These are phyloP conservation scores for Tanacetum coccineum DNA, from an alignment of 129 eudicot genomes.

Conservation along the genomic window DNA sequence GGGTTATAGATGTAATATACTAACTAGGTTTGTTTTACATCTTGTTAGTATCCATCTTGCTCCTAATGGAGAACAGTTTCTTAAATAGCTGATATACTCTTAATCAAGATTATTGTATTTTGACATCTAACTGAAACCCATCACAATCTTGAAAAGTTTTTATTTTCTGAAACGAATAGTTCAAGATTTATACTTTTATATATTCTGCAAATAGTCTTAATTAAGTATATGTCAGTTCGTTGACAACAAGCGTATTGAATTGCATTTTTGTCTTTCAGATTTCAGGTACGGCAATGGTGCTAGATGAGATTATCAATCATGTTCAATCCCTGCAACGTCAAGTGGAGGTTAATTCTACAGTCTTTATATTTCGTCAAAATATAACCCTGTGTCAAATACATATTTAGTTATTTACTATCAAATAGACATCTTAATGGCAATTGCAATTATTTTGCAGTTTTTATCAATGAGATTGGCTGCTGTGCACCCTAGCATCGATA, in stretches of 20 bases:
- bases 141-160: slow-evolving; percentile 2
- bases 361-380: not conserved
- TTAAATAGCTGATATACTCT: not conserved
- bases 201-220: too few relatives aligned
- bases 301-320: slow-evolving; percentile 86
- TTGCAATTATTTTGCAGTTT: slow-evolving; percentile 40
- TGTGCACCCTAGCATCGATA: slow-evolving; percentile 77
- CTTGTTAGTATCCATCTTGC: not conserved
- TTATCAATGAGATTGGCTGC: slow-evolving; percentile 99
- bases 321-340: slow-evolving; percentile 79
- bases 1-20: not conserved
- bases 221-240: not conserved
- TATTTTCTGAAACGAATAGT: not conserved
- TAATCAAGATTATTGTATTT: not conserved
- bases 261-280: slow-evolving; percentile 37
- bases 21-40: not conserved
- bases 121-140: not conserved
- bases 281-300: slow-evolving; percentile 85
- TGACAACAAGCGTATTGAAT: not conserved
- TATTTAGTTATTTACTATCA: not conserved
- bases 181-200: too few relatives aligned
- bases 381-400: too few relatives aligned
- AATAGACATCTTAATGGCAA: not conserved
- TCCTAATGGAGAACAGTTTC: slow-evolving; percentile 1
- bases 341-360: slow-evolving; percentile 68